A percentile compares a stretch with the other conserved stretches of the same genome.
phyloP scores from a whole-genome alignment of 148 eudicot species.

The Vaccinium darrowii region DNA sequence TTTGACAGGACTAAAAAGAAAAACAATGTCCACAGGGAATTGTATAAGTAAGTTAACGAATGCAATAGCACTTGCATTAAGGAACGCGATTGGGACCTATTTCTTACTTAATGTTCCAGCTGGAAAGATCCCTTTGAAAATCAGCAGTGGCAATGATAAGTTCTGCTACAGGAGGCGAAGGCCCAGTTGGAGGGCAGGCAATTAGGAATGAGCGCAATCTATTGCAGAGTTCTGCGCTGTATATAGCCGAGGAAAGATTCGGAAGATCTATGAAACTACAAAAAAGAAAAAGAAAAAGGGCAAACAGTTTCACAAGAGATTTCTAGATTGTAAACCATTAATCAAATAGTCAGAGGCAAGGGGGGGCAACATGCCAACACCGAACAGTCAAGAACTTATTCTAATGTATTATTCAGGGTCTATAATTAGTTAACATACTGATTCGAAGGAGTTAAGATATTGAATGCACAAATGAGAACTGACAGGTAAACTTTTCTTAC shows the following conservation, averaged over 20 bases:
- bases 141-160: constrained; percentile 81
- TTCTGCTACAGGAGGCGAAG: constrained; percentile 71
- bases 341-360: not conserved
- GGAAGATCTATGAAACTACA: constrained; percentile 89
- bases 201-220: constrained; percentile 68
- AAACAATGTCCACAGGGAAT: not conserved
- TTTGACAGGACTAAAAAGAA: constrained; percentile 60
- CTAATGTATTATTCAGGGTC: too few species aligned
- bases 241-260: constrained; percentile 78
- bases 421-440: too few species aligned
- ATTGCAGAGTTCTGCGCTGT: constrained; percentile 70
- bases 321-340: too few species aligned
- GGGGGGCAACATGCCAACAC: too few species aligned
- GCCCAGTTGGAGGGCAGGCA: constrained; percentile 84
- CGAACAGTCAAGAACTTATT: not conserved
- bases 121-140: constrained; percentile 74
- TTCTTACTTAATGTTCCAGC: constrained; percentile 70
- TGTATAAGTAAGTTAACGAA: not conserved
- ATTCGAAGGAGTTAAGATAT: not conserved
- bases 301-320: constrained; percentile 5
- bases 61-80: not conserved
- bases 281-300: not conserved
- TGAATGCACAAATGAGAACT: not conserved
- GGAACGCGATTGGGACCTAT: not conserved
- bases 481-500: not conserved